Evolutionary conservation across 441 rosid species (phyloP).

Genomic region (Euphorbia schlechtendalii): DNA sequence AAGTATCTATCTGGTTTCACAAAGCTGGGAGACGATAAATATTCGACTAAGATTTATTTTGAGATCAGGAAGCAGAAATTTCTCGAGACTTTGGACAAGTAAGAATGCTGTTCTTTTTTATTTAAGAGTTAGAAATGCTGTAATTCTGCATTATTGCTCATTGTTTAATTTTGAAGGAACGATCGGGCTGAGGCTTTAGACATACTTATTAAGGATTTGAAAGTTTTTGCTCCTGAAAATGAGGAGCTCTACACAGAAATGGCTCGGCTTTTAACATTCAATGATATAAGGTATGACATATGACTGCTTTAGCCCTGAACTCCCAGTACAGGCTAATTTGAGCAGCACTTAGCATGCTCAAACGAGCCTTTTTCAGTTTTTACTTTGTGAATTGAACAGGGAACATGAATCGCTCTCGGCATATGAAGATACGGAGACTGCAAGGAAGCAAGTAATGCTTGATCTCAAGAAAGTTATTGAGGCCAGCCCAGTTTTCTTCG

Average conservation of each 20-base stretch:
- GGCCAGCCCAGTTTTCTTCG: slow-evolving; percentile 42
- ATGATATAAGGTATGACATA: slow-evolving; percentile 36
- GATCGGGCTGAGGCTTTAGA: slow-evolving; percentile 51
- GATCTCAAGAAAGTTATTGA: slow-evolving; percentile 44
- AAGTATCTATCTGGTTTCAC: slow-evolving; percentile 48
- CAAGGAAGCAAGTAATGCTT: slow-evolving; percentile 32
- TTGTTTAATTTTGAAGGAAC: slow-evolving; percentile 26
- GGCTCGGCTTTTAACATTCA: slow-evolving; percentile 44
- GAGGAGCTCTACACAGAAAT: slow-evolving; percentile 43
- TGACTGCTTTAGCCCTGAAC: not conserved
- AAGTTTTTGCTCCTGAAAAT: slow-evolving; percentile 32
- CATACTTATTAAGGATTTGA: slow-evolving; percentile 47
- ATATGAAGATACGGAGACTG: slow-evolving; percentile 41
- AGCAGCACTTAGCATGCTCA: slow-evolving; percentile 3
- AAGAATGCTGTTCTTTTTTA: slow-evolving; percentile 2
- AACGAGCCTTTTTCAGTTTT: slow-evolving; percentile 6
- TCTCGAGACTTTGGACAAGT: slow-evolving; percentile 56
- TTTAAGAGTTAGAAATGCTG: not conserved
- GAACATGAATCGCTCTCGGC: slow-evolving; percentile 38
- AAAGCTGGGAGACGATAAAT: slow-evolving; percentile 33
- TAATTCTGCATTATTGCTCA: not conserved
- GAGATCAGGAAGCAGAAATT: slow-evolving; percentile 57
- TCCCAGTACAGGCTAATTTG: not conserved
- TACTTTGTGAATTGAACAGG: slow-evolving; percentile 24
- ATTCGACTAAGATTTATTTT: slow-evolving; percentile 52